Base-by-base conservation (phyloP, 306 rosid genomes). In the Acacia confusa region DNA sequence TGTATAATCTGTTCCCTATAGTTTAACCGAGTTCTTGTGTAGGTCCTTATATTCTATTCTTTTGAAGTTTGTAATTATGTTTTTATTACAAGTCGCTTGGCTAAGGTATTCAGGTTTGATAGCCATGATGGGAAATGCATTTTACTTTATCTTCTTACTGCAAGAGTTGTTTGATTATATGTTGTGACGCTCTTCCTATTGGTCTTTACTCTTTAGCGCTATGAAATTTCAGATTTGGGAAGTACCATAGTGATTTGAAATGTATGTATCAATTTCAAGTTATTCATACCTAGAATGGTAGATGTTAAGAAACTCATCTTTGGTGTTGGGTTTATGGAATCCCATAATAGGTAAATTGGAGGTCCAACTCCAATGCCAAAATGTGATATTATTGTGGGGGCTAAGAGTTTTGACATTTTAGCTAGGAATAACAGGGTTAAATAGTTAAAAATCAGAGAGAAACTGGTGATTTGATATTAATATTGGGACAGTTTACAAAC, bases 131-230 rank as follows among this genome's bases (percentile, higher is more conserved):
- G n/a, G 25, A 71, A 45, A 70, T 40, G 6, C n/a, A 22, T 57
- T 58, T 40, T 70, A 58, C 77, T 41, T 79, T 20, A 15, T 70
- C 64, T 71, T 20, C 77, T 79, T 34, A 57, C 24, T 27, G 22
- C 24, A 43, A 70, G 60, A 70, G 52, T 24, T 40, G 32, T 19
- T 70, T 58, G 20, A 70, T 50, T 38, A 61, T 60, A 25, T 61
- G 43, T 53, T 70, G 17, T 34, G 22, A 58, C 27, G 11, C 34
- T 12, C 15, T 70, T 44, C 47, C 32, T 44, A 55, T 20, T n/a
- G 47, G 36, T 44, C 69, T 34, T 8, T 71, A 53, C 25, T 44
- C 69, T 34, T 8, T 71, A 53, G 27, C 61, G n/a, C 61, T n/a
- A 7, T 55, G 61, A 55, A 55, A 55, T n/a, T 55, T 7, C 20